Evolutionary conservation across 2,329 filamentous ascomycete species (phyloP), one percentile per base, ranked within the genome.

Genomic region (Aspergillus versicolor): DNA sequence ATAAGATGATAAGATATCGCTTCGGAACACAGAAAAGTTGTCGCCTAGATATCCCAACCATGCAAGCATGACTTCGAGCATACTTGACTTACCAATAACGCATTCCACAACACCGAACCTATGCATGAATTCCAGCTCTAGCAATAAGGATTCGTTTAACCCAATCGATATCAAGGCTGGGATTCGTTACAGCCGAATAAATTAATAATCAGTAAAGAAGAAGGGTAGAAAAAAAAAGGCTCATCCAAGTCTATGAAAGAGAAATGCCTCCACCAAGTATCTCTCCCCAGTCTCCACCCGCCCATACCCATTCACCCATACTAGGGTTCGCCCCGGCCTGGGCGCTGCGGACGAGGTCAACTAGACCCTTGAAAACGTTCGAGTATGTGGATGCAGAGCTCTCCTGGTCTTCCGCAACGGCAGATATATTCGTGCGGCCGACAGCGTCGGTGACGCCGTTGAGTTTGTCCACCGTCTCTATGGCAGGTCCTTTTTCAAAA

Each of bases 401-500:
- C 17, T 49, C 49, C 45, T 57, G 38, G 12, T 64, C 65, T 21
- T 64, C 53, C n/a, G 58, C 57, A 6, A 67, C 59, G 8, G 67
- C 65, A 21, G 72, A 70, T 6, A 73, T 60, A 8, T 71, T 60
- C 50, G 63, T 73, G 38, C 81, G 73, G 11, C 81, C 81, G 6
- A 78, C 73, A 1, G 78, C 67, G 27, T 70, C 65, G 6, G 70
- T 73, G n/a, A 84, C 77, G 4, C 77, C 75, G 70, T 93, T 93
- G 67, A 91, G 72, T 45, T 66, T 73, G 73, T 94, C 90, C 2
- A 89, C 87, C 0, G 87, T 86, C 6, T 80, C 78, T 54, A 94
- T 84, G 32, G 88, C 84, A 0, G 88, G 85, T 0, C 88, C 90
- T 58, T 86, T 80, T 70, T 90, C 87, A 72, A 87, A 92, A 72